A percentile compares a stretch with the other conserved stretches of the same genome.
These are phyloP conservation scores for Setaria italica DNA, from an alignment of 202 grass and related monocot species.

Conservation along the genomic window DNA sequence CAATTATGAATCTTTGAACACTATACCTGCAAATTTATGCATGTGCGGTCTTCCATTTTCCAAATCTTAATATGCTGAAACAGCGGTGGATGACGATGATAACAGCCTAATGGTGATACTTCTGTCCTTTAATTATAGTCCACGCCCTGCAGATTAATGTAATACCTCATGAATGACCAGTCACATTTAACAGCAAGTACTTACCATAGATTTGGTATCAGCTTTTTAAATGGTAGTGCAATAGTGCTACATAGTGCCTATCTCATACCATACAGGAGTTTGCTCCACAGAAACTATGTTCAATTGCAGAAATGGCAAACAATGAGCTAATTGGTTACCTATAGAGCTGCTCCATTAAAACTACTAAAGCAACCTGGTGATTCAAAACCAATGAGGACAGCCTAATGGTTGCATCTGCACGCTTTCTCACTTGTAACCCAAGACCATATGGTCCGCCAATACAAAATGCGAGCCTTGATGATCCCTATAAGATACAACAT, in stretches of 20 bases:
- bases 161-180: not conserved
- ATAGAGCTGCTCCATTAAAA: conserved; percentile 94
- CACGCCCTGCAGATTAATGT: conserved; percentile 73
- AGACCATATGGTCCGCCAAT: conserved; percentile 93
- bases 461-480: conserved; percentile 77
- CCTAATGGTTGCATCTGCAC: conserved; percentile 71
- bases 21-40: conserved; percentile 19
- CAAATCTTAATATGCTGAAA: conserved; percentile 2
- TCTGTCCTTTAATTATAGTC: conserved; percentile 94
- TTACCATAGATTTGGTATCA: too few relatives aligned
- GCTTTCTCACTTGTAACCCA: conserved; percentile 60
- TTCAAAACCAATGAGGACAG: conserved; percentile 95
- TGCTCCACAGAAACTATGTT: not conserved
- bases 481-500: conserved; percentile 67
- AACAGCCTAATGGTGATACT: conserved; percentile 75
- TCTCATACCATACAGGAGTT: not conserved
- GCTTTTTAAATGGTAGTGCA: not conserved
- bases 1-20: not conserved
- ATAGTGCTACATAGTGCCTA: not conserved
- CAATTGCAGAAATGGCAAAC: conserved; percentile 13
- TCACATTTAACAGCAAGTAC: not conserved
- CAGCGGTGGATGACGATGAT: not conserved
- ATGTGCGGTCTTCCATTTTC: not conserved
- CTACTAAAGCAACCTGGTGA: conserved; percentile 87
- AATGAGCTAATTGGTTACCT: conserved; percentile 55